phyloP scores from a whole-genome alignment of 305 asterid genomes.

The Fraxinus latifolia region DNA sequence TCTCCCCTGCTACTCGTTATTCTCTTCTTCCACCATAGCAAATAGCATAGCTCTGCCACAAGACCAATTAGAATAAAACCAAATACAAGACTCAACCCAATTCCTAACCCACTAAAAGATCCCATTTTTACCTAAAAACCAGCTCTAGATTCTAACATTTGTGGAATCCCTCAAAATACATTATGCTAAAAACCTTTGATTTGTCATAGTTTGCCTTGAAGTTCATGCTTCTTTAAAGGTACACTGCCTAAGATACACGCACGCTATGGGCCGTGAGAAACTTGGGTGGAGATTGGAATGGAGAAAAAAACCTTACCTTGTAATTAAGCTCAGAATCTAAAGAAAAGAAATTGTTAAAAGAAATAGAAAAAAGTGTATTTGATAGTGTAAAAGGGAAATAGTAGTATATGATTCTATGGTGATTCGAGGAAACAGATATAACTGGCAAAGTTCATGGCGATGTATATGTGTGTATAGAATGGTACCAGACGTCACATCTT shows the following conservation, averaged over 20 bases:
- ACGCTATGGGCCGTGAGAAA: slow-evolving; percentile 28
- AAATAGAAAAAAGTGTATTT: not conserved
- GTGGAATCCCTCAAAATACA: not conserved
- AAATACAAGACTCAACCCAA: slow-evolving; percentile 69
- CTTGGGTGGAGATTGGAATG: not conserved
- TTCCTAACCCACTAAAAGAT: slow-evolving; percentile 59
- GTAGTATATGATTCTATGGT: not conserved
- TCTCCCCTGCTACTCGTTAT: slow-evolving; percentile 22
- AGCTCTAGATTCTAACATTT: slow-evolving; percentile 24
- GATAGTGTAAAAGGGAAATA: not conserved
- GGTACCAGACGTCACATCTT: slow-evolving; percentile 1
- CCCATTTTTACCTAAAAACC: slow-evolving; percentile 44
- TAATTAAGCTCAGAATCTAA: slow-evolving; percentile 17
- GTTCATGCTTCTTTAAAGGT: slow-evolving; percentile 5
- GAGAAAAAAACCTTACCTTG: slow-evolving; percentile 25
- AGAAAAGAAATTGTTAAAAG: slow-evolving; percentile 15
- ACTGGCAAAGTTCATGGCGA: not conserved
- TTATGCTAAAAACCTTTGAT: slow-evolving; percentile 3
- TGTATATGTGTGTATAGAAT: not conserved
- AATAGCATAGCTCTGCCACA: slow-evolving; percentile 68
- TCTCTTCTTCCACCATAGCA: slow-evolving; percentile 79
- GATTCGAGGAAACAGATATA: not conserved
- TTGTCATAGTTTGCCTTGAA: slow-evolving; percentile 10
- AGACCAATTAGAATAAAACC: slow-evolving; percentile 75
- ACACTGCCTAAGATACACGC: slow-evolving; percentile 36